Evolutionary conservation across 306 rosid species (phyloP).

Genomic region (Rosa rugosa): DNA sequence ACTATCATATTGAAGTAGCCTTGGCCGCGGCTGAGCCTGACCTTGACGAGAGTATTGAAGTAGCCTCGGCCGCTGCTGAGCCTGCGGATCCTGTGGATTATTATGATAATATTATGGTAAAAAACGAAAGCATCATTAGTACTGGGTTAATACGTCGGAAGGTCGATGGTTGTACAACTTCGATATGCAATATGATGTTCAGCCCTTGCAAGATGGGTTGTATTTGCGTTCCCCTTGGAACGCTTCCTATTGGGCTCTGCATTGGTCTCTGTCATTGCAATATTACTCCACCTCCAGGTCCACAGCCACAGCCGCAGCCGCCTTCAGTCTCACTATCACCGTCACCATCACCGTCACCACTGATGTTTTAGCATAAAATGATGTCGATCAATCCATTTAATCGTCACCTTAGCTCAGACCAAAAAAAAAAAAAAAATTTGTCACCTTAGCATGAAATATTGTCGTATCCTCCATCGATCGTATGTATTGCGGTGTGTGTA

Average conservation of each 20-base stretch:
- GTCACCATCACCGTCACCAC: not conserved
- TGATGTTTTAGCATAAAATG: not conserved
- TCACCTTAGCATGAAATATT: not conserved
- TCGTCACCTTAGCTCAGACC: too few relatives aligned
- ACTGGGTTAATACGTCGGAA: not conserved
- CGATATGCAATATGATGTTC: not conserved
- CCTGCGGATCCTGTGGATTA: not conserved
- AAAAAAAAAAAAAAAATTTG: too few relatives aligned
- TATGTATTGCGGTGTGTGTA: not conserved
- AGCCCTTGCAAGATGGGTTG: not conserved
- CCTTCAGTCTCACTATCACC: too few relatives aligned
- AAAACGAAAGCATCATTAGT: not conserved
- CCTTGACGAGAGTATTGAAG: not conserved
- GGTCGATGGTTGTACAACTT: not conserved
- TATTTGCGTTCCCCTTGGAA: not conserved
- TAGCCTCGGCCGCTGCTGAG: not conserved
- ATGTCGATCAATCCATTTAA: not conserved
- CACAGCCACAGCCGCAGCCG: not conserved
- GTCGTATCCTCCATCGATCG: not conserved
- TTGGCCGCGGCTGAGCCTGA: not conserved
- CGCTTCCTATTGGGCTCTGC: not conserved
- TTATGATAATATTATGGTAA: not conserved
- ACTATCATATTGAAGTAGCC: not conserved
- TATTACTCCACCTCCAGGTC: not conserved
- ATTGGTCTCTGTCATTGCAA: not conserved